Evolutionary conservation across 2,329 filamentous ascomycete species (phyloP), one percentile per base, ranked within the genome.

Genomic region (Pyrenochaeta sp.): DNA sequence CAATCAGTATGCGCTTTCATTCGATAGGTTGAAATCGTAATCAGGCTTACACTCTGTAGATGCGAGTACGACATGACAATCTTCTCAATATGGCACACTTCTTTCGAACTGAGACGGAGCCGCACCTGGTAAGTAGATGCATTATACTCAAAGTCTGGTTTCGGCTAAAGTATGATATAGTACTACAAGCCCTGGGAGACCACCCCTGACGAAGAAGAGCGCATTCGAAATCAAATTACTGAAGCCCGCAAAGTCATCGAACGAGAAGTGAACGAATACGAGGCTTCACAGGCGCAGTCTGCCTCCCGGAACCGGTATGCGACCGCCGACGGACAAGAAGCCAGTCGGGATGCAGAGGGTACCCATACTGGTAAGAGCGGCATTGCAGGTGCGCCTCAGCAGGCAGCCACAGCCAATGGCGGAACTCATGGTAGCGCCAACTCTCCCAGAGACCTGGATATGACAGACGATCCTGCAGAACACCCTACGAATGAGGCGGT

Each of bases 151-250:
- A n/a, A 39, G n/a, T 4, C 14, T 2, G 23, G 23, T 42, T 14
- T 10, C 17, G 23, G 23, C 66, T 61, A 45, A 76, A 33, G 33
- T 17, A 32, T 11, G 45, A 49, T 7, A 36, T 60, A 97, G 92
- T 94, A 90, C 74, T 97, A 95, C 75, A 87, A 89, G 40, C 94
- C 94, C 0, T 96, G 90, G 89, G 87, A 92, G 64, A 81, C 90
- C 50, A 86, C 85, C 29, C 74, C 79, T 4, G 82, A 85, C 39
- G 89, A 97, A 72, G 86, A 93, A 73, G 83, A 86, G 4, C 81
- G 76, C 10, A 90, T 97, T 69, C 83, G 87, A 40, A 79, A 83
- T 4, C 93, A 97, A 73, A 81, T 91, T 23, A 80, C 83, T 41
- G 85, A 89, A 46, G 85, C 84, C 14, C 83, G 92, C 72, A 81